Percentiles rank a stretch among this genome's conserved stretches.
These are phyloP conservation scores for Closterium sp. DNA, from an alignment of 139 green algal genomes.

Conservation along the genomic window DNA sequence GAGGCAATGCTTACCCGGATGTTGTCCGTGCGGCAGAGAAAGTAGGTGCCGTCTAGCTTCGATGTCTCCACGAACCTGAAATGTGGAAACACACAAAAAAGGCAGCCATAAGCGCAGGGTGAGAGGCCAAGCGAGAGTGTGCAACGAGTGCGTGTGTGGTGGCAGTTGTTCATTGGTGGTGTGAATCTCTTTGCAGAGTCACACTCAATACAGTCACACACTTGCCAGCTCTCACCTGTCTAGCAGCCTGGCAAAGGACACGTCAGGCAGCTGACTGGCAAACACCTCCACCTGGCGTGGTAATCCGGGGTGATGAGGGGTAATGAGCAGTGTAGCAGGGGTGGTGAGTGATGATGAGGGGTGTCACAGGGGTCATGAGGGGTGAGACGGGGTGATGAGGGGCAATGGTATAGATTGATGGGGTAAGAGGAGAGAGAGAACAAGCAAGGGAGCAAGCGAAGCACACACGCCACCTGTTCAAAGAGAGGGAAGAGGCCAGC, in stretches of 20 bases:
- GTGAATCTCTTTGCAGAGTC: no score
- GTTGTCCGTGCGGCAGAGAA: conserved; percentile 26
- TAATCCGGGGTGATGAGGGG: neutral
- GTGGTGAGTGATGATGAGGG: neutral
- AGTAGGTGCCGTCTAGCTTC: conserved; percentile 32
- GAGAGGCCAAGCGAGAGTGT: no score
- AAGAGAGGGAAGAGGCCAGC: conserved; percentile 61
- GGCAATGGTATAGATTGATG: neutral
- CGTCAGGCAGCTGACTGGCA: conserved; percentile 22
- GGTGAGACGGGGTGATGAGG: neutral
- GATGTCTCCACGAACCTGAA: conserved; percentile 42
- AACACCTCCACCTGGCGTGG: conserved; percentile 42
- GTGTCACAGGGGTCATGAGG: neutral
- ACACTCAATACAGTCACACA: no score
- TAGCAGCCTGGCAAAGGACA: conserved; percentile 30
- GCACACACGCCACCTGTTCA: conserved; percentile 47
- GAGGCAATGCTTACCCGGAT: conserved; percentile 7
- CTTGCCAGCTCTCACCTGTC: conserved; percentile 5
- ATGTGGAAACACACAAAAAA: neutral
- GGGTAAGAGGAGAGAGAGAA: no score
- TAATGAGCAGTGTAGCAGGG: neutral
- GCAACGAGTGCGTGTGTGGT: no score
- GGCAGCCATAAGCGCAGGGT: neutral
- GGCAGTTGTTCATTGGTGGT: no score
- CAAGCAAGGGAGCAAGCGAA: neutral